Percentiles rank a stretch among this genome's conserved stretches.
Evolutionary conservation across 257 asterid species (phyloP).

Genomic region (Thymus mandschuricus): DNA sequence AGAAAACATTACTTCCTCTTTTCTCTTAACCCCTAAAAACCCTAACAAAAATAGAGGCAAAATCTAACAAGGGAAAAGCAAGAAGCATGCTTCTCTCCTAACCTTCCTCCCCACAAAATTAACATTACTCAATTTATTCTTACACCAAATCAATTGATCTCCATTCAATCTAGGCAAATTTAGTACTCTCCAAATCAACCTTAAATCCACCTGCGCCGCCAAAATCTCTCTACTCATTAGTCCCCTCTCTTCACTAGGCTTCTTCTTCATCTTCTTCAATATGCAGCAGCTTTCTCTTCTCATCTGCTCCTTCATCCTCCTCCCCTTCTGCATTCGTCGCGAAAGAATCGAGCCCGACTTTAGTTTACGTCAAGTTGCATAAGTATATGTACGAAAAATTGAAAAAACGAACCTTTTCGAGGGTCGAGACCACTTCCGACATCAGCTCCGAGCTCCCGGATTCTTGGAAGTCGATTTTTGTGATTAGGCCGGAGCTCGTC

Average conservation of each 20-base stretch:
- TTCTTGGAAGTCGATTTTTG: constrained; percentile 34
- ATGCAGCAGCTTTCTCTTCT: constrained; percentile 74
- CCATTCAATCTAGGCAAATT: constrained; percentile 55
- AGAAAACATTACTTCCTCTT: neutral
- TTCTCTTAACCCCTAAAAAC: constrained; percentile 4
- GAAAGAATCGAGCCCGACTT: neutral
- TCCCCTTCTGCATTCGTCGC: constrained; percentile 64
- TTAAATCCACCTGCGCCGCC: constrained; percentile 65
- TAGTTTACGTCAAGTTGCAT: too few species aligned
- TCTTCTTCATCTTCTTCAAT: constrained; percentile 67
- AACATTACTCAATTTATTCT: constrained; percentile 57
- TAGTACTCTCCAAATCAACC: constrained; percentile 62
- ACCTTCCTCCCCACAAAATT: constrained; percentile 57
- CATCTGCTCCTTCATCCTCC: constrained; percentile 51
- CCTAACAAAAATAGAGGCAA: neutral
- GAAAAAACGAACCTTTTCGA: constrained; percentile 58
- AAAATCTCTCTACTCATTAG: constrained; percentile 29
- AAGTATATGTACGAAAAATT: neutral
- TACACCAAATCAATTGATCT: constrained; percentile 75
- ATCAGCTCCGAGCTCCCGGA: constrained; percentile 46
- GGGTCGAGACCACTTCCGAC: constrained; percentile 40
- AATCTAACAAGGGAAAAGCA: constrained; percentile 76
- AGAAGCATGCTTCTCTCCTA: constrained; percentile 62
- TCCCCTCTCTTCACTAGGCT: constrained; percentile 24
- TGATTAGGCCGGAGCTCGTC: constrained; percentile 23